These are phyloP conservation scores for Aspergillus melleus DNA, from an alignment of 2,329 filamentous ascomycete species.

Conservation along the genomic window DNA sequence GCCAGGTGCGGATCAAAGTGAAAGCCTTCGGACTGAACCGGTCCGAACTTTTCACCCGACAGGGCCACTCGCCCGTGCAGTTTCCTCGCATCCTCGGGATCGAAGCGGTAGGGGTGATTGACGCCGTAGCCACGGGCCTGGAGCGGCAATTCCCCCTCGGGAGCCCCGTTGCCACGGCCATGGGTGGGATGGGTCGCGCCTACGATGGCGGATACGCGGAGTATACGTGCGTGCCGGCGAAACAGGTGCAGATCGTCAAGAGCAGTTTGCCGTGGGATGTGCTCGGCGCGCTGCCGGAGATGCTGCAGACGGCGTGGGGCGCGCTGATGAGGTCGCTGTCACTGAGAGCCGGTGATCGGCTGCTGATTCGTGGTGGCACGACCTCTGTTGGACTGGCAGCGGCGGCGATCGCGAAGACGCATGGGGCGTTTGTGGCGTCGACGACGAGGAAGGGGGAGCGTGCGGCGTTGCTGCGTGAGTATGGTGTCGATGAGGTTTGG, in stretches of 20 bases:
- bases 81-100: constrained; percentile 51
- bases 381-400: constrained; percentile 51
- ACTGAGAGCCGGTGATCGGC: constrained; percentile 40
- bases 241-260: constrained; percentile 41
- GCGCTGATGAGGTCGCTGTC: constrained; percentile 42
- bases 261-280: constrained; percentile 43
- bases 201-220: constrained; percentile 54
- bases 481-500: constrained; percentile 46
- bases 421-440: constrained; percentile 41
- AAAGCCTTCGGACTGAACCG: constrained; percentile 51
- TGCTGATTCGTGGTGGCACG: constrained; percentile 53
- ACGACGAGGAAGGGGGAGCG: constrained; percentile 43
- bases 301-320: constrained; percentile 54
- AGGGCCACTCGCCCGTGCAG: constrained; percentile 43
- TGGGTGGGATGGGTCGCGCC: constrained; percentile 51
- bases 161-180: constrained; percentile 47
- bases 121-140: constrained; percentile 29
- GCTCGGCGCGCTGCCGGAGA: constrained; percentile 51
- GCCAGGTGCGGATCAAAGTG: constrained; percentile 45
- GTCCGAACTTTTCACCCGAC: constrained; percentile 49
- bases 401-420: constrained; percentile 45
- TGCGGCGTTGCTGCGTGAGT: constrained; percentile 39
- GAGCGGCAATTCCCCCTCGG: constrained; percentile 39
- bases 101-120: constrained; percentile 47
- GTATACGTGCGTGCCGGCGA: constrained; percentile 46